Evolutionary conservation across 768 basidiomycete genomes (phyloP), one percentile per base, ranked within the genome.

Genomic region (Boletus pseudo-olivaceus): DNA sequence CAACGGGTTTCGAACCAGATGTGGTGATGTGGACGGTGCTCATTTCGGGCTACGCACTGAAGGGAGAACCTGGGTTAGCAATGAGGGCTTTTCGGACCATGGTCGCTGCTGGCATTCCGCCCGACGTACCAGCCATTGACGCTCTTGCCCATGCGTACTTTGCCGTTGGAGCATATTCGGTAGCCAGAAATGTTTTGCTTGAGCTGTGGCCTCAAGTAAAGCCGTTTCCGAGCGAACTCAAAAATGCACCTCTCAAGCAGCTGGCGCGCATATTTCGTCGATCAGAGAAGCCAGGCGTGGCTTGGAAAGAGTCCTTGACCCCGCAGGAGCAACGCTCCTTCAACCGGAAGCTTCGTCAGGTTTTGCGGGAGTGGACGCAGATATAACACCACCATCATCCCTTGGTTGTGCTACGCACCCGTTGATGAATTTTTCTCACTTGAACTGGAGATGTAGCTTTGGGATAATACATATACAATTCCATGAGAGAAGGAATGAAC

Each of bases 21-120:
- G 76, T 81, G 19, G 78, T 85, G 42, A 82, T 89, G 78, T 88
- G 84, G 74, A 92, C 90, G 26, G 83, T 86, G 56, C 77, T 94
- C 56, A 84, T 94, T 60, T 75, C 77, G 34, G 90, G 87, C 3
- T 80, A 85, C 67, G 87, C 81, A 20, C 80, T 82, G n/a, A 75
- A 76, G 48, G 79, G 81, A 14, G 71, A 82, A 32, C 81, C 87
- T 6, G 71, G 72, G 4, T 65, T 71, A 27, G 88, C 88, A 0
- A 69, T 80, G 59, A 69, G 67, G 32, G 71, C 76, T 26, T 92
- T 90, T 63, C 76, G 77, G 33, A 69, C 75, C 37, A 90, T 93
- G 88, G 58, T 88, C 12, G 69, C 73, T 3, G 68, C 72, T 14
- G 85, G 83, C 17, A 70, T 92, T 46, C 65, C 72, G 26, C 92